Percentiles rank a stretch among this genome's conserved stretches.
These are phyloP conservation scores for Cryoendolithus antarcticus DNA, from an alignment of 2,329 filamentous ascomycete genomes.

Conservation along the genomic window DNA sequence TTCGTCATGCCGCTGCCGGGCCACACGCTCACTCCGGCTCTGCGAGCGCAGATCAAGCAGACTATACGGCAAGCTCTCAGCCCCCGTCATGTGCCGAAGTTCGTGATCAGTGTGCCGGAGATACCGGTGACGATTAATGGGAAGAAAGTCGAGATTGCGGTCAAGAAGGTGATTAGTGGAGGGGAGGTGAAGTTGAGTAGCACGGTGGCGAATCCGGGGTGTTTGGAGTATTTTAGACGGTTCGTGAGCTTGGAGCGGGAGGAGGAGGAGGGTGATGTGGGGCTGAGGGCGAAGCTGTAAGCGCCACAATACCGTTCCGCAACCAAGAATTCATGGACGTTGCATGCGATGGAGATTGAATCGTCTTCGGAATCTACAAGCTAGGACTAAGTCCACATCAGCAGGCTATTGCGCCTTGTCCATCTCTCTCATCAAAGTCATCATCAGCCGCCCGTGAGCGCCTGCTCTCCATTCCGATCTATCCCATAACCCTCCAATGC, in stretches of 20 bases:
- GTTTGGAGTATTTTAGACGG: conserved; percentile 23
- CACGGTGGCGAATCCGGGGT: conserved; percentile 29
- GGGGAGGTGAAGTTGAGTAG: conserved; percentile 25
- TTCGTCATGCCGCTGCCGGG: conserved; percentile 26
- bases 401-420: too few relatives aligned
- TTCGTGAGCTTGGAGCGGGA: conserved; percentile 22
- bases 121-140: conserved; percentile 36
- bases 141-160: conserved; percentile 34
- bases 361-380: too few relatives aligned
- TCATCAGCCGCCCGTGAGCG: too few relatives aligned
- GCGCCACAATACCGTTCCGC: too few relatives aligned
- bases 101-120: conserved; percentile 26
- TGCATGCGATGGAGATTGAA: too few relatives aligned
- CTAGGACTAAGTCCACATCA: too few relatives aligned
- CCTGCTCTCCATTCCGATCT: too few relatives aligned
- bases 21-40: conserved; percentile 15
- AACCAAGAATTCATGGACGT: too few relatives aligned
- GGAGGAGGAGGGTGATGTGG: conserved; percentile 1
- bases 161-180: conserved; percentile 31
- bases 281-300: background rate
- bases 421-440: too few relatives aligned
- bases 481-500: too few relatives aligned
- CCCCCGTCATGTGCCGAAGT: conserved; percentile 30
- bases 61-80: conserved; percentile 19
- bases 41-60: conserved; percentile 13